A percentile compares a stretch with the other conserved stretches of the same genome.
phyloP scores from a whole-genome alignment of 768 basidiomycete genomes.

The Panaeolus papilionaceus region DNA sequence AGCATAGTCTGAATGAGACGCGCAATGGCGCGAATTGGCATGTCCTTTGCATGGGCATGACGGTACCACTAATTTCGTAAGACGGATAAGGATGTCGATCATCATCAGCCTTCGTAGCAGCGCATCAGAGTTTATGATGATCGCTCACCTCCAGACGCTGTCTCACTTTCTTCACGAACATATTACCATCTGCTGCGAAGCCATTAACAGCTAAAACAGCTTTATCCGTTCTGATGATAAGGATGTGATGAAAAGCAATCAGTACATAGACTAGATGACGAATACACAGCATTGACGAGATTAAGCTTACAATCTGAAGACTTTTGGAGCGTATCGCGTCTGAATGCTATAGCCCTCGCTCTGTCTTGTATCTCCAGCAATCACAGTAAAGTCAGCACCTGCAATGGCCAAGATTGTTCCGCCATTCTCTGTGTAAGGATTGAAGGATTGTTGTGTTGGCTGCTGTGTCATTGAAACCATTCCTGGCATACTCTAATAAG shows the following conservation, averaged over 20 bases:
- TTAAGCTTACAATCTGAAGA: constrained; percentile 82
- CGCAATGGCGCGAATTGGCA: constrained; percentile 97
- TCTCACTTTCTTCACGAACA: constrained; percentile 96
- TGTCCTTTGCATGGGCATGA: constrained; percentile 96
- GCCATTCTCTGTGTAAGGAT: constrained; percentile 93
- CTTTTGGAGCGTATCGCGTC: constrained; percentile 95
- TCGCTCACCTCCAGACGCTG: constrained; percentile 89
- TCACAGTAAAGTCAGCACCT: constrained; percentile 91
- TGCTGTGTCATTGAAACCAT: constrained; percentile 44
- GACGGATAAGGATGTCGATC: constrained; percentile 11
- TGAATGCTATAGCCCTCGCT: constrained; percentile 98
- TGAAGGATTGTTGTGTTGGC: constrained; percentile 66
- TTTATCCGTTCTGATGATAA: constrained; percentile 76
- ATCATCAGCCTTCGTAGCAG: constrained; percentile 6
- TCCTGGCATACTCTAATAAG: constrained; percentile 36
- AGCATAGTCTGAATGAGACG: constrained; percentile 98
- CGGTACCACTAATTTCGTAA: constrained; percentile 82
- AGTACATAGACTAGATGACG: constrained; percentile 16
- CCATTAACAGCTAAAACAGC: constrained; percentile 96
- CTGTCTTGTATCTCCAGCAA: constrained; percentile 96
- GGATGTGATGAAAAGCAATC: background rate
- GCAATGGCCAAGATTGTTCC: constrained; percentile 97
- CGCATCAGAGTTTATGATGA: constrained; percentile 12
- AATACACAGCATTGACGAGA: constrained; percentile 11
- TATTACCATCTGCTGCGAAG: constrained; percentile 96